These are phyloP conservation scores for Martiniozyma abietophila DNA, from an alignment of 805 yeast genomes.

Conservation along the genomic window DNA sequence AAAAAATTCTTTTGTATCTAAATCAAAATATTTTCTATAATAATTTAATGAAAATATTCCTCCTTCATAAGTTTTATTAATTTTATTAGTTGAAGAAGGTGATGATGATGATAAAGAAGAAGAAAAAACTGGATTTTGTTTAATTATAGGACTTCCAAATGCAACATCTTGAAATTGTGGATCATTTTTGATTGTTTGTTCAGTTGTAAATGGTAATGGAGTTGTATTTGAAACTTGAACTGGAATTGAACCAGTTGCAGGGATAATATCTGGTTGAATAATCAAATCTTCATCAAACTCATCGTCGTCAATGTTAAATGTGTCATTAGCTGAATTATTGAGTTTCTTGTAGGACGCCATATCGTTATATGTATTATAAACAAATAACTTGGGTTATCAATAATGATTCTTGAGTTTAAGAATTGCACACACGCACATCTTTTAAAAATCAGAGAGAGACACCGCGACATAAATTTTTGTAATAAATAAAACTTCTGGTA, in stretches of 20 bases:
- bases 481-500: too few species aligned
- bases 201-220: background rate
- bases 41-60: conserved; percentile 48
- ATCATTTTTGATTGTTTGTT: background rate
- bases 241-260: background rate
- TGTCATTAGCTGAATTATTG: too few species aligned
- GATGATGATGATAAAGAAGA: background rate
- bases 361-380: too few species aligned
- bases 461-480: too few species aligned
- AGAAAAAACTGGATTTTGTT: too few species aligned
- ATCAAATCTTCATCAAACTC: conserved; percentile 13
- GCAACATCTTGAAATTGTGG: background rate
- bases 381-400: too few species aligned
- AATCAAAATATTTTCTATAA: conserved; percentile 59
- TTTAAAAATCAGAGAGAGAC: too few species aligned
- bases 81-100: conserved; percentile 1
- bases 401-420: too few species aligned
- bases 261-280: conserved; percentile 18
- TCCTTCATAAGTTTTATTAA: conserved; percentile 27
- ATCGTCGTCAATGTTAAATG: conserved; percentile 13
- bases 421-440: too few species aligned
- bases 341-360: too few species aligned
- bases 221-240: conserved; percentile 3
- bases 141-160: too few species aligned
- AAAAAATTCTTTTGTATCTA: conserved; percentile 58